A percentile compares a stretch with the other conserved stretches of the same genome.
Evolutionary conservation across 2,329 filamentous ascomycete species (phyloP).

Genomic region (Pseudogymnoascus sp.): DNA sequence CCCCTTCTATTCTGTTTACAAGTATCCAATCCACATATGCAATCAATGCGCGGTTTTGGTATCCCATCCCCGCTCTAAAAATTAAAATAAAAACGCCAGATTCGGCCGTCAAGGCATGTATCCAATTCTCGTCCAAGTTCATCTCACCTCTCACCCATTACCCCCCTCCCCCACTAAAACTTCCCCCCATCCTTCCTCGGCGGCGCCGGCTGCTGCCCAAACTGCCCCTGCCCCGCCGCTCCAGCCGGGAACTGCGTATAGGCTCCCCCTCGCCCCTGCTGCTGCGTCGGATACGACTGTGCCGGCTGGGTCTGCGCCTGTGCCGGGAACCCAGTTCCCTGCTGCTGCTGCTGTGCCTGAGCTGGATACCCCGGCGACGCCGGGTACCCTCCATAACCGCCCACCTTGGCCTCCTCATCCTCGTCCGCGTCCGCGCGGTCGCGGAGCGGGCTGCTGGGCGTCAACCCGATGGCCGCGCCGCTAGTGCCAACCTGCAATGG

Average conservation of each 20-base stretch:
- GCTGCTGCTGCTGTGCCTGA: not conserved
- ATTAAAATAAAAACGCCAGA: not conserved
- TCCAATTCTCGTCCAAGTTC: not conserved
- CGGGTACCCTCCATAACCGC: not conserved
- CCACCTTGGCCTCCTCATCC: not conserved
- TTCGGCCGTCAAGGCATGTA: not conserved
- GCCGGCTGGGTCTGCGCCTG: not conserved
- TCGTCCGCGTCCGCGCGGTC: not conserved
- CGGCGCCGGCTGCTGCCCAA: not conserved
- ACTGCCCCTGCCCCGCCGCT: not conserved
- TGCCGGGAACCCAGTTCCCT: not conserved
- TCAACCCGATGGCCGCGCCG: not conserved
- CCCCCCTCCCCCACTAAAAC: not conserved
- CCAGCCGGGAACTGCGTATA: not conserved
- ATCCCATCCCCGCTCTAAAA: not conserved
- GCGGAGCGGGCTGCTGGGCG: not conserved
- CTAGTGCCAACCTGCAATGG: constrained; percentile 14
- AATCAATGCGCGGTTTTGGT: not conserved
- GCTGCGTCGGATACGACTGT: not conserved
- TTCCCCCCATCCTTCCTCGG: not conserved
- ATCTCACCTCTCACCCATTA: not conserved
- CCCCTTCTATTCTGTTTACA: not conserved
- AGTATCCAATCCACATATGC: not conserved
- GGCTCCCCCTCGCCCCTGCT: not conserved
- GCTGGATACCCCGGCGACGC: not conserved